Base-by-base conservation (phyloP, 768 basidiomycete genomes). In the Suillus lakei region DNA sequence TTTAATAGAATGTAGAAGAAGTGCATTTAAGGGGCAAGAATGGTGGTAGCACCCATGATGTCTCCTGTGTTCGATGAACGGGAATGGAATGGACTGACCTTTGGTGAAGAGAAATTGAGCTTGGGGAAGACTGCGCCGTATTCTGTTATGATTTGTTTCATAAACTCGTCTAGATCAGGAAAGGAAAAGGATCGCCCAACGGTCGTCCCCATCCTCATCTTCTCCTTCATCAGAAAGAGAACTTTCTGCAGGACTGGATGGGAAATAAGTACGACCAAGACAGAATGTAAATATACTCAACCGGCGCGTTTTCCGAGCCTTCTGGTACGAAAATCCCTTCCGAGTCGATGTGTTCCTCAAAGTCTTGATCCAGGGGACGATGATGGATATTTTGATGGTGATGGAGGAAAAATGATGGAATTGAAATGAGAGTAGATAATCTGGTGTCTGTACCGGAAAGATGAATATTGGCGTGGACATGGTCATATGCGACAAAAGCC, bases 121-220 rank as follows among this genome's bases (percentile, higher is more conserved):
- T 99, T 99, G 1, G 96, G 95, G 74, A 99, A 99, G 36, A 98
- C 91, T 12, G 90, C 90, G 4, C 87, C 91, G 75, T 92, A 95
- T 63, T 84, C 77, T 51, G 78, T 70, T 18, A 98, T 81, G 48
- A 83, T 85, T 16, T 80, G 74, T 56, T 92, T 80, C 66, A 98
- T 96, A 64, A 80, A 80, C 15, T 79, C 78, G 71, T 95, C 94
- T 21, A 98, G 79, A 54, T 89, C 89, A 0, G 95, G 94, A 73
- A 99, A 96, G 4, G 90, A 80, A 70, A 87, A 93, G 28, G 68
- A 77, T 56, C 71, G 77, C 3, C 63, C 64, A 3, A 77, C 72
- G 3, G n/a, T n/a, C n/a, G n/a, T n/a, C n/a, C n/a, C n/a, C n/a
- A n/a, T n/a, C n/a, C n/a, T n/a, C n/a, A n/a, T 78, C 75, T 6